A percentile compares a stretch with the other conserved stretches of the same genome.
Conservation (phyloP, 2,329 filamentous ascomycete species). For the Beauveria pseudobassiana region DNA sequence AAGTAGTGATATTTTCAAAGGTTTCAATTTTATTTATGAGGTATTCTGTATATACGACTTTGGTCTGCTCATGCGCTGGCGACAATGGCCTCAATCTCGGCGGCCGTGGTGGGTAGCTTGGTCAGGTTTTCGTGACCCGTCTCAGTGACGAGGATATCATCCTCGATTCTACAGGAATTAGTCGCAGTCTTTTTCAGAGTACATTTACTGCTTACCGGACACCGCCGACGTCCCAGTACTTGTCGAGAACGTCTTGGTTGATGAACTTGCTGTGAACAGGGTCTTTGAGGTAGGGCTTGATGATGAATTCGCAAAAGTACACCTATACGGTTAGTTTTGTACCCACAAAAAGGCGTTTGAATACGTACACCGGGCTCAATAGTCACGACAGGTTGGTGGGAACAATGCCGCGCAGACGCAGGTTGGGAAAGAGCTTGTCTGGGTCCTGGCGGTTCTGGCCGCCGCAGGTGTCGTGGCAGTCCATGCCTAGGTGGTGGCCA, state of each 20-base stretch:
- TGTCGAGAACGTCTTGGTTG: constrained; percentile 61
- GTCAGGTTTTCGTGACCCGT: constrained; percentile 66
- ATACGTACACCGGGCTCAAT: constrained; percentile 79
- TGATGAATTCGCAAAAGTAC: constrained; percentile 88
- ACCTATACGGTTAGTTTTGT: constrained; percentile 37
- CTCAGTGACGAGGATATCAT: constrained; percentile 66
- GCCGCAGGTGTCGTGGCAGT: constrained; percentile 82
- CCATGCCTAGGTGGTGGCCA: constrained; percentile 86
- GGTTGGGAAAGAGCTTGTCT: constrained; percentile 79
- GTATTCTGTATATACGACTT: background rate
- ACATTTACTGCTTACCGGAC: constrained; percentile 45
- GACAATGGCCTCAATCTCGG: constrained; percentile 46
- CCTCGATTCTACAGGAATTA: constrained; percentile 45
- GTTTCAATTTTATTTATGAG: background rate
- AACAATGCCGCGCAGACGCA: constrained; percentile 68
- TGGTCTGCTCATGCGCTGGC: constrained; percentile 1
- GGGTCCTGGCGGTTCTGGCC: constrained; percentile 70
- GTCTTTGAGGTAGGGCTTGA: constrained; percentile 69
- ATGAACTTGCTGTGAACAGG: constrained; percentile 70
- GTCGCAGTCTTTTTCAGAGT: constrained; percentile 1
- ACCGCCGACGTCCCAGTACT: constrained; percentile 77
- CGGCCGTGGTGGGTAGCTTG: constrained; percentile 60
- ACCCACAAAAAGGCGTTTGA: constrained; percentile 2
- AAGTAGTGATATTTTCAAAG: background rate
- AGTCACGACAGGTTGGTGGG: constrained; percentile 78